These are phyloP conservation scores for Ascochyta viciae-villosae DNA, from an alignment of 2,329 filamentous ascomycete species.

Conservation along the genomic window DNA sequence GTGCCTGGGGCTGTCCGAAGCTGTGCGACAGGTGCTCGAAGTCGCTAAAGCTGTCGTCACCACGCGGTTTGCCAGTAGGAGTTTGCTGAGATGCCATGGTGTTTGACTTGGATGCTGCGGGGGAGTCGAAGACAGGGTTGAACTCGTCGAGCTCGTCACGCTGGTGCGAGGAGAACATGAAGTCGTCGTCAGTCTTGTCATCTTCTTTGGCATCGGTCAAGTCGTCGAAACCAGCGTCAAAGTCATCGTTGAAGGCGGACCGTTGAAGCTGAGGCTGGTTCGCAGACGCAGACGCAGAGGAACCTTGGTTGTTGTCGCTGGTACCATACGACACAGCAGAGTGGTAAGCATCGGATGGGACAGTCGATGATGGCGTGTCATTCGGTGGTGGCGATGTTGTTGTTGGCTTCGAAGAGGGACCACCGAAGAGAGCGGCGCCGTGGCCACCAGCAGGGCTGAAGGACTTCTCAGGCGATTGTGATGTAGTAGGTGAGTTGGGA, in stretches of 20 bases:
- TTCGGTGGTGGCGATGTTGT: slow-evolving; percentile 49
- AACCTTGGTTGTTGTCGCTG: slow-evolving; percentile 42
- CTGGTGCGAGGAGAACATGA: slow-evolving; percentile 69
- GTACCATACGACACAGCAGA: slow-evolving; percentile 50
- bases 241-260: slow-evolving; percentile 72
- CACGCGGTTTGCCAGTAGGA: slow-evolving; percentile 47
- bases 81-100: slow-evolving; percentile 55
- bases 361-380: slow-evolving; percentile 50
- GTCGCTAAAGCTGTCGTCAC: slow-evolving; percentile 57
- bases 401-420: slow-evolving; percentile 43
- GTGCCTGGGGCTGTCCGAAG: slow-evolving; percentile 49
- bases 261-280: slow-evolving; percentile 51
- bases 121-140: slow-evolving; percentile 80
- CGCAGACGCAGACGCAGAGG: slow-evolving; percentile 29
- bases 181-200: slow-evolving; percentile 76
- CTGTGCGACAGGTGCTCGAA: slow-evolving; percentile 56
- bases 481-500: slow-evolving; percentile 52
- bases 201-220: slow-evolving; percentile 84
- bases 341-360: slow-evolving; percentile 53
- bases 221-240: slow-evolving; percentile 82
- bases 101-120: slow-evolving; percentile 57
- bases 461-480: slow-evolving; percentile 48
- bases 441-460: slow-evolving; percentile 49
- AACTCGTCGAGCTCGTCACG: slow-evolving; percentile 78
- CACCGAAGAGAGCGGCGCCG: slow-evolving; percentile 51